Evolutionary conservation across 495 filamentous ascomycete genomes (phyloP), one percentile per base, ranked within the genome.

Genomic region (Diplogelasinospora grovesii): DNA sequence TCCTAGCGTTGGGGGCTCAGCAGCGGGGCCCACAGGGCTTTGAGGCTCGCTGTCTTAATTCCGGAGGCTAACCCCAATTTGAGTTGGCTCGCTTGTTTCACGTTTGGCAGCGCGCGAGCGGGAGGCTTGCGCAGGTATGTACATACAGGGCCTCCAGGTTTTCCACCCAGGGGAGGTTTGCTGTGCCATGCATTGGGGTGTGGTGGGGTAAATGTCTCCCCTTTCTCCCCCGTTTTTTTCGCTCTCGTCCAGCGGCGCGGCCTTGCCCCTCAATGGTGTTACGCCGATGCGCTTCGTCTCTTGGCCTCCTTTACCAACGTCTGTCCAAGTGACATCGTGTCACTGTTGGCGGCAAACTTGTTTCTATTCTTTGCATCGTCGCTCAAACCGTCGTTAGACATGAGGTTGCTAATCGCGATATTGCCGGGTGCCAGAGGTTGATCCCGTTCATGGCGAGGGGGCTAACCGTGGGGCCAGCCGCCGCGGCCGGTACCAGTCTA

Each of bases 61-160:
- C 22, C 22, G 21, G 14, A n/a, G 23, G 16, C 36, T 45, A 45
- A 32, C 36, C 43, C 24, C 34, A 7, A 32, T 25, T 14, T 36
- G 25, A 13, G 16, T 33, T 24, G 13, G 30, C 20, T 46, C 27
- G 22, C 28, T 13, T 28, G 44, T 46, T 46, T 46, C 44, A 46
- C 23, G 23, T 36, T 46, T 41, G 22, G 18, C 22, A 28, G 18
- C n/a, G 13, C 31, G 43, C 18, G 24, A 39, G 15, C 31, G 43
- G n/a, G 24, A 39, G 15, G 41, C 44, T 36, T 35, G 44, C 44
- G 37, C 44, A 41, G 44, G 44, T 40, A 46, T 37, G 24, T 36
- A 34, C 14, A 14, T n/a, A n/a, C n/a, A n/a, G n/a, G n/a, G n/a
- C n/a, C 26, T 28, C 10, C 10, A 28, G 10, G 26, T 9, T 13